These are phyloP conservation scores for Heterobasidion occidentale DNA, from an alignment of 1,284 basidiomycete species.

Conservation along the genomic window DNA sequence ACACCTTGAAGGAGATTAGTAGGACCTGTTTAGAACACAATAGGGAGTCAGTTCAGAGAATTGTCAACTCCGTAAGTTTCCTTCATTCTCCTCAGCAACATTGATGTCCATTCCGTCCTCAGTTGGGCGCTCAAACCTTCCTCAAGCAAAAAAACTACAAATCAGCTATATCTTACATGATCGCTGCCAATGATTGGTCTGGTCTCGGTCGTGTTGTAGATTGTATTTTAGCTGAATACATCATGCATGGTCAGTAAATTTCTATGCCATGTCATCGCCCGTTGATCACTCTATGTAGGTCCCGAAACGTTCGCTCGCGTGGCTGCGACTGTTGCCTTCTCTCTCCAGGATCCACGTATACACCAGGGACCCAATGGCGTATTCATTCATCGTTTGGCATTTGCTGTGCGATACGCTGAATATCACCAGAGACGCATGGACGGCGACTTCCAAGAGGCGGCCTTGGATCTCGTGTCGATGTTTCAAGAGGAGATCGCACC, in stretches of 20 bases:
- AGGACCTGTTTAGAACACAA: slow-evolving; percentile 58
- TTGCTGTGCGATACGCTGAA: slow-evolving; percentile 68
- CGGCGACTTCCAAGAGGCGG: slow-evolving; percentile 50
- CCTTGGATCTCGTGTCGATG: slow-evolving; percentile 55
- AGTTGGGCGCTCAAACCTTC: slow-evolving; percentile 71
- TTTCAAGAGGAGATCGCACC: slow-evolving; percentile 63
- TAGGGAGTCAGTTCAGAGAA: slow-evolving; percentile 35
- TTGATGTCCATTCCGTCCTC: neutral
- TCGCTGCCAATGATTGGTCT: slow-evolving; percentile 73
- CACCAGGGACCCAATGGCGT: slow-evolving; percentile 42
- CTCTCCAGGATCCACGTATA: slow-evolving; percentile 47
- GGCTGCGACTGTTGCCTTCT: slow-evolving; percentile 61
- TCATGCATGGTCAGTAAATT: slow-evolving; percentile 42
- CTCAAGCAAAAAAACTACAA: slow-evolving; percentile 62
- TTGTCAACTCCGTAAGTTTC: neutral
- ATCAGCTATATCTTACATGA: slow-evolving; percentile 68
- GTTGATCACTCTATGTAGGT: slow-evolving; percentile 30
- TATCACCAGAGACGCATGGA: slow-evolving; percentile 56
- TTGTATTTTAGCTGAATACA: slow-evolving; percentile 62
- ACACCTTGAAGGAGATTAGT: slow-evolving; percentile 58
- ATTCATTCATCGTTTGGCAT: slow-evolving; percentile 62
- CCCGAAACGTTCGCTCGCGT: slow-evolving; percentile 49
- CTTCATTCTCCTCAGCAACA: neutral
- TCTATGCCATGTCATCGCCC: neutral
- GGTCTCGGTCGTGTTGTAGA: slow-evolving; percentile 69